Conservation (phyloP, 345 rosid species). For the Luvunga scandens region DNA sequence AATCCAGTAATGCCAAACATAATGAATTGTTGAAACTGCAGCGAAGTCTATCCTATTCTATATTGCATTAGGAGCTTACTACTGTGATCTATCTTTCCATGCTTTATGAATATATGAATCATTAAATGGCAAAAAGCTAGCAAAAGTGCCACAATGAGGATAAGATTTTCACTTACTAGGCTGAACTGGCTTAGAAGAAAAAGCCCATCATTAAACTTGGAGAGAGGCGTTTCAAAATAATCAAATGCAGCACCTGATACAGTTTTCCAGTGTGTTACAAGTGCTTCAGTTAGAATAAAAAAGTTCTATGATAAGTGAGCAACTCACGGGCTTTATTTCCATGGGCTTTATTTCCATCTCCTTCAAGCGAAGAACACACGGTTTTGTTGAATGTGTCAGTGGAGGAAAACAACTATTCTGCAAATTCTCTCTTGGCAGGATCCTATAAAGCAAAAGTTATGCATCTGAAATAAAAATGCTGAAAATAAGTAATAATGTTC, state of each 20-base stretch:
- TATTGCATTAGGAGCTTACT: background rate
- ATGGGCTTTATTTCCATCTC: constrained; percentile 47
- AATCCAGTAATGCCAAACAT: background rate
- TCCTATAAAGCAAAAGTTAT: constrained; percentile 19
- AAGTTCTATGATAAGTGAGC: background rate
- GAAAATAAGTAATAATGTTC: background rate
- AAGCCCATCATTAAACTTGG: constrained; percentile 62
- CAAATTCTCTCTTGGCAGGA: too few species aligned
- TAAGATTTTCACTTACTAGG: constrained; percentile 38
- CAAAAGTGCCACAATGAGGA: background rate
- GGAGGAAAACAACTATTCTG: constrained; percentile 61
- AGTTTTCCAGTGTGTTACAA: background rate
- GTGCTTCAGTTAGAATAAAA: background rate
- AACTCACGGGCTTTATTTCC: constrained; percentile 45
- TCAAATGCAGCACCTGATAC: constrained; percentile 60
- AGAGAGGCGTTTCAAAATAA: constrained; percentile 61
- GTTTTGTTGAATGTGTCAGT: constrained; percentile 40
- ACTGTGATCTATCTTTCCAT: background rate
- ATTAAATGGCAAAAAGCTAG: background rate
- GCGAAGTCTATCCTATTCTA: background rate
- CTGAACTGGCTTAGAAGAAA: constrained; percentile 80
- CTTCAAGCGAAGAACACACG: constrained; percentile 45
- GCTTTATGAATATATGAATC: too few species aligned
- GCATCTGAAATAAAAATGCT: background rate
- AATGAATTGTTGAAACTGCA: background rate